These are phyloP conservation scores for Litsea cubeba DNA, from an alignment of 164 flowering plant genomes.

Conservation along the genomic window DNA sequence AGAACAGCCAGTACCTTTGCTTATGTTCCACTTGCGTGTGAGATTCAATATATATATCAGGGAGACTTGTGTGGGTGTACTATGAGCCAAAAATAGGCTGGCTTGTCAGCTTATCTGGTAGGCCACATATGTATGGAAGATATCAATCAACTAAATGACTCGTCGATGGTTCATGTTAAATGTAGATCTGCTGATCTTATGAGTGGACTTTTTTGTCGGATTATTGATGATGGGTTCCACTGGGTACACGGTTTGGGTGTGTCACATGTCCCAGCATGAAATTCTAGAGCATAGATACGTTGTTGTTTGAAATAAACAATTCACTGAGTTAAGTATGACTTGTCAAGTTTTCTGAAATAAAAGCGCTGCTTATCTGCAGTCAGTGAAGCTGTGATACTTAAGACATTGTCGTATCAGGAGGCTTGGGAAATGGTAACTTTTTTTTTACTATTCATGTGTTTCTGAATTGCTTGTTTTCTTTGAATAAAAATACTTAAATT, in stretches of 20 bases:
- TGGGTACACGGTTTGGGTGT: no score
- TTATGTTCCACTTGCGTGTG: background rate
- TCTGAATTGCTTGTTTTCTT: background rate
- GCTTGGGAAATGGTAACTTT: slow-evolving; percentile 96
- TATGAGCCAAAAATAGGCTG: background rate
- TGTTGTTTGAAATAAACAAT: background rate
- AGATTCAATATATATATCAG: background rate
- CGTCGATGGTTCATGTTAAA: background rate
- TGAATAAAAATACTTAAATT: background rate
- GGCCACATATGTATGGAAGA: background rate
- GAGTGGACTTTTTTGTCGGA: background rate
- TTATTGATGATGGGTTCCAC: background rate
- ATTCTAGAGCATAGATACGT: no score
- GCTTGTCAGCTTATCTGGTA: background rate
- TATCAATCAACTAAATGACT: background rate
- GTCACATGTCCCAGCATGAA: no score
- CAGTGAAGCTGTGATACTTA: slow-evolving; percentile 87
- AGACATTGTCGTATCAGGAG: slow-evolving; percentile 85
- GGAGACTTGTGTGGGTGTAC: background rate
- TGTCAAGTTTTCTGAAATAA: background rate
- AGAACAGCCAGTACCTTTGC: background rate
- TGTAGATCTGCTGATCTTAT: background rate
- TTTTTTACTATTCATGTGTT: background rate
- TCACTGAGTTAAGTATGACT: background rate
- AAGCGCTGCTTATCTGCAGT: slow-evolving; percentile 45